Conservation (phyloP, 1,139 yeast genomes). For the Wickerhamomyces sp. region DNA sequence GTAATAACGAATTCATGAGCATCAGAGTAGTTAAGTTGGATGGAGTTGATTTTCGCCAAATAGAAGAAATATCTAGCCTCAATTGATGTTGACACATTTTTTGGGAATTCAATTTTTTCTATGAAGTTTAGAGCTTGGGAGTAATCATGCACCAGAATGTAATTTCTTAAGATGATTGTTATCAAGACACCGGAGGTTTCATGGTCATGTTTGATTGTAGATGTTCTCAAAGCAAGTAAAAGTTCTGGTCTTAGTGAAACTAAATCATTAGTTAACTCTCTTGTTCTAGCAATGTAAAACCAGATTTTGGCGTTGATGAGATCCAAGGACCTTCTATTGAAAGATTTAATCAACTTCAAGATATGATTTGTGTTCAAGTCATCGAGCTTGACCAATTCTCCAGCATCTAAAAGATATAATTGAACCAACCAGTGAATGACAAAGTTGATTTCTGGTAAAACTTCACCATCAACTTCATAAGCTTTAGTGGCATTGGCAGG, state of each 20-base stretch:
- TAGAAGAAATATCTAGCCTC: constrained; percentile 91
- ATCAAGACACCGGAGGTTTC: constrained; percentile 89
- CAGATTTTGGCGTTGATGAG: constrained; percentile 85
- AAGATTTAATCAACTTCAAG: constrained; percentile 51
- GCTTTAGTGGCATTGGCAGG: constrained; percentile 26
- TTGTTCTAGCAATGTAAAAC: constrained; percentile 83
- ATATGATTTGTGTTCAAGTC: constrained; percentile 45
- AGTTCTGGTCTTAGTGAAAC: constrained; percentile 64
- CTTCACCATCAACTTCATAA: constrained; percentile 28
- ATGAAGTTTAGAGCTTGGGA: constrained; percentile 87
- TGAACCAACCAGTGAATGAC: constrained; percentile 77
- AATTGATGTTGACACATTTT: constrained; percentile 77
- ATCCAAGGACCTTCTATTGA: constrained; percentile 82
- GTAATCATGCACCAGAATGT: constrained; percentile 72
- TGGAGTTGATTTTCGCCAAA: constrained; percentile 82
- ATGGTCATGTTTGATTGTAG: constrained; percentile 85
- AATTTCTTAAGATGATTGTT: constrained; percentile 78
- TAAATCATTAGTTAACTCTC: constrained; percentile 60
- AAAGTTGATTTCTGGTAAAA: constrained; percentile 76
- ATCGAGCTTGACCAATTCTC: constrained; percentile 45
- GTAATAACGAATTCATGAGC: constrained; percentile 89
- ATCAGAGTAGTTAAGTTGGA: constrained; percentile 86
- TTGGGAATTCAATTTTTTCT: constrained; percentile 85
- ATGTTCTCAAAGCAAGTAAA: constrained; percentile 74
- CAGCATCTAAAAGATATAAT: constrained; percentile 64